These are phyloP conservation scores for Cicer yamashitae DNA, from an alignment of 306 rosid species.

Conservation along the genomic window DNA sequence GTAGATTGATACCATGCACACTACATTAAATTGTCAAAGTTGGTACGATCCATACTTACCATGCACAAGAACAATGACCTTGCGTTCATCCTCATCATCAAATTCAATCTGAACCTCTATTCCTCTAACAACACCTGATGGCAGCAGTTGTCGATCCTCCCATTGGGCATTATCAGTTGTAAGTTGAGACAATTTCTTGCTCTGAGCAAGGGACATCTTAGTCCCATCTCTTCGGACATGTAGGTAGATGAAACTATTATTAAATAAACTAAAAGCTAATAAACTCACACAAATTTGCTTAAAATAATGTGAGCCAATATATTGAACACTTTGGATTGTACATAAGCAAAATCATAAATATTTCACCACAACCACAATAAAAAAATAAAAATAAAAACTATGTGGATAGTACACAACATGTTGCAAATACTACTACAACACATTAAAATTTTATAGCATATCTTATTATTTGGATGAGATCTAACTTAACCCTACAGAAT, in stretches of 20 bases:
- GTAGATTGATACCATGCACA: slow-evolving; percentile 23
- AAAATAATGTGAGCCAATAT: slow-evolving; percentile 16
- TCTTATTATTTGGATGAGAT: not conserved
- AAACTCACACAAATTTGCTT: slow-evolving; percentile 12
- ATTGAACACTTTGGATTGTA: not conserved
- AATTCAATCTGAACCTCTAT: slow-evolving; percentile 97
- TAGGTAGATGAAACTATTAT: slow-evolving; percentile 34
- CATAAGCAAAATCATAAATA: slow-evolving; percentile 21
- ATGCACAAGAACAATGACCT: slow-evolving; percentile 95
- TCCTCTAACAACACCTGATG: slow-evolving; percentile 98
- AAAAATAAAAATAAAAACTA: not conserved
- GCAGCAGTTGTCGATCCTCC: slow-evolving; percentile 94
- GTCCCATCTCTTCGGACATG: slow-evolving; percentile 95
- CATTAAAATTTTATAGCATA: not conserved
- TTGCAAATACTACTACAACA: slow-evolving; percentile 22
- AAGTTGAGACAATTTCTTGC: slow-evolving; percentile 72
- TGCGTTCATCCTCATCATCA: slow-evolving; percentile 97
- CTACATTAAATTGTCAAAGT: slow-evolving; percentile 16
- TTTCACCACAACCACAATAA: slow-evolving; percentile 18
- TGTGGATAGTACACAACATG: not conserved
- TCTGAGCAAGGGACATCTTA: slow-evolving; percentile 94
- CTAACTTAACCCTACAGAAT: not conserved
- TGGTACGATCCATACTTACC: slow-evolving; percentile 58
- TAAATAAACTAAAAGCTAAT: slow-evolving; percentile 17
- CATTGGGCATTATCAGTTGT: slow-evolving; percentile 98